Base-by-base conservation (phyloP, 2,329 filamentous ascomycete species). In the Fusarium pseudograminearum region DNA sequence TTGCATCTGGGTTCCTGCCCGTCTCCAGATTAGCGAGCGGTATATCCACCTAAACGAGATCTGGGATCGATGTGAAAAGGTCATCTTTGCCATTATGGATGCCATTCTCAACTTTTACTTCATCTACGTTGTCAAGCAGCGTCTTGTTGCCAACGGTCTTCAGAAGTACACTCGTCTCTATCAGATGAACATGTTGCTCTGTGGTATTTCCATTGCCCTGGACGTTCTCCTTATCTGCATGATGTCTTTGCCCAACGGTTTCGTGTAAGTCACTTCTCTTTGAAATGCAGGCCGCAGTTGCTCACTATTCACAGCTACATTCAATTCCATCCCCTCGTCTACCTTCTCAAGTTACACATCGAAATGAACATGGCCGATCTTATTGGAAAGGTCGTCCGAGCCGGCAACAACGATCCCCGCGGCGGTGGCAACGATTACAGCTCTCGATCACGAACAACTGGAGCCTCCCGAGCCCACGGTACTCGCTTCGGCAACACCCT, bases 11-110 rank as follows among this genome's bases (percentile, higher is more conserved):
- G 81, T 86, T 5, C 84, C 84, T 0, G 80, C 83, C 3, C 80
- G 83, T 28, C 77, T 84, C 4, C 78, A 83, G 57, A 77, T 82
- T 34, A 80, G 72, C 44, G 48, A 78, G 2, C 71, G 42, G 0
- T 85, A 78, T 30, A 76, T 84, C 31, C 60, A 76, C 30, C 74
- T 85, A 45, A 86, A 86, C 69, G 70, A 81, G 0, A 71, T 84
- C 18, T 86, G 84, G 84, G 84, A 86, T 65, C 82, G 84, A n/a
- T 78, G 80, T 48, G 83, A 84, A 46, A 86, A 86, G 67, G 78
- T 80, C 8, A 78, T 86, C 4, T 84, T 84, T 53, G 75, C 83
- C 1, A 44, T 85, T 8, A 79, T 85, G 20, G 84, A 86, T 57
- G 82, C 79, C 3, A 62, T 66, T 1, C 78, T 86, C 20, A 86